phyloP scores from a whole-genome alignment of 768 basidiomycete genomes.

The Phylloporus sp. region DNA sequence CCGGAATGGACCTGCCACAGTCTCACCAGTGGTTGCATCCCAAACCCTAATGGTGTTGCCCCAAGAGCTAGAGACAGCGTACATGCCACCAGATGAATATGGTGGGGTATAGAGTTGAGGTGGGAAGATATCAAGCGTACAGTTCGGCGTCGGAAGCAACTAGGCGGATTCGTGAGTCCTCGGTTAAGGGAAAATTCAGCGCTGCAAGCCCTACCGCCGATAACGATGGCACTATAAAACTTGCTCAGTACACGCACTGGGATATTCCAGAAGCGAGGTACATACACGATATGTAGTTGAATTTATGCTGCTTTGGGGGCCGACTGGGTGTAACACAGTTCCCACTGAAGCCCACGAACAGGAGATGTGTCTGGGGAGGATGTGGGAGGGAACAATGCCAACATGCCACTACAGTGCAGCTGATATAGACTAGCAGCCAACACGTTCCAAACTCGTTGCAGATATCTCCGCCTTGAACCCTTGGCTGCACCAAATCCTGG shows the following conservation, averaged over 20 bases:
- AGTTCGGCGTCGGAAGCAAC: constrained; percentile 8
- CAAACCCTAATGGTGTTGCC: constrained; percentile 5
- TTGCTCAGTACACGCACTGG: background rate
- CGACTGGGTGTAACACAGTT: background rate
- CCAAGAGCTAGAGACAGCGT: background rate
- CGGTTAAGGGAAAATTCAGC: background rate
- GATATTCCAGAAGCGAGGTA: background rate
- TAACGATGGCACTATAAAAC: background rate
- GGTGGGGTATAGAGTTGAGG: background rate
- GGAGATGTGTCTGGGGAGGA: background rate
- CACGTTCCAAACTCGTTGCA: background rate
- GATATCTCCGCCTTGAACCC: background rate
- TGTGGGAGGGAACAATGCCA: background rate
- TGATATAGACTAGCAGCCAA: background rate
- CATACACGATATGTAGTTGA: background rate
- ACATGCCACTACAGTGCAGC: background rate
- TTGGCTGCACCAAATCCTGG: background rate
- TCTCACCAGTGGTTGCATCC: constrained; percentile 8
- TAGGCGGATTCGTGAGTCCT: too few species aligned
- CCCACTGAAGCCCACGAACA: background rate
- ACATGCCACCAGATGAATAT: background rate
- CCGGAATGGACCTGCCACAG: constrained; percentile 5
- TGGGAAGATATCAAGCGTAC: background rate
- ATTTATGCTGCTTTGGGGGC: background rate
- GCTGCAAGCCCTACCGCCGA: background rate